Evolutionary conservation across 208 protist species (phyloP).

Genomic region (Jaenimonas drosophilae): DNA sequence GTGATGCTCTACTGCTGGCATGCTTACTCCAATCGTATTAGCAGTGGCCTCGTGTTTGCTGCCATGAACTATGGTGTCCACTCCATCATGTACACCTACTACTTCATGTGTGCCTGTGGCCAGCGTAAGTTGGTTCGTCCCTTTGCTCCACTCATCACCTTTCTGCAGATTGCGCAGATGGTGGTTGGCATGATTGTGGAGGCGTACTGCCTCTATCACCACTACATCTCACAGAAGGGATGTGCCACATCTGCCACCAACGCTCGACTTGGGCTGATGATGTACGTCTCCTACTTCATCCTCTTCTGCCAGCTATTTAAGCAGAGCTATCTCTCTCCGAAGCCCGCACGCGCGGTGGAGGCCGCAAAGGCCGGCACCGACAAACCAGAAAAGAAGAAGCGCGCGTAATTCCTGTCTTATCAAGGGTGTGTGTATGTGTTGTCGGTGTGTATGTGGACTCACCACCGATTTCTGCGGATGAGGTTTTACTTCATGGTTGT

Average conservation of each 20-base stretch:
- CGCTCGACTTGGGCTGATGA: conserved; percentile 48
- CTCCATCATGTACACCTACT: conserved; percentile 94
- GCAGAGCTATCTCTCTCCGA: conserved; percentile 49
- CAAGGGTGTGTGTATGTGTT: no score
- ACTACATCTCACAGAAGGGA: conserved; percentile 22
- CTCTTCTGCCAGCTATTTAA: conserved; percentile 87
- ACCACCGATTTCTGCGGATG: no score
- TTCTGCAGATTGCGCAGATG: conserved; percentile 91
- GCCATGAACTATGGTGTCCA: conserved; percentile 93
- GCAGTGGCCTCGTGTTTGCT: conserved; percentile 70
- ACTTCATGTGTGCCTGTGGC: conserved; percentile 64
- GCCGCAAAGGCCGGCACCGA: not conserved
- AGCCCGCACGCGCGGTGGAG: not conserved
- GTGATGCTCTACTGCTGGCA: conserved; percentile 91
- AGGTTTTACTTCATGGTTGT: no score
- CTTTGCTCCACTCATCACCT: conserved; percentile 76
- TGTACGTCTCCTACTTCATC: conserved; percentile 90
- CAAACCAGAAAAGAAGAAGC: conserved; percentile 2
- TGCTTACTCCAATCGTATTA: conserved; percentile 30
- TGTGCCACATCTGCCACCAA: conserved; percentile 57
- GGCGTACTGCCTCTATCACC: conserved; percentile 36
- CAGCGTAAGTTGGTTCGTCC: conserved; percentile 49
- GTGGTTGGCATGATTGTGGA: conserved; percentile 69
- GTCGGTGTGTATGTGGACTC: no score
- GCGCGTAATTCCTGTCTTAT: not conserved